Evolutionary conservation across 768 basidiomycete genomes (phyloP), one percentile per base, ranked within the genome.

Genomic region (Suillus subaureus): DNA sequence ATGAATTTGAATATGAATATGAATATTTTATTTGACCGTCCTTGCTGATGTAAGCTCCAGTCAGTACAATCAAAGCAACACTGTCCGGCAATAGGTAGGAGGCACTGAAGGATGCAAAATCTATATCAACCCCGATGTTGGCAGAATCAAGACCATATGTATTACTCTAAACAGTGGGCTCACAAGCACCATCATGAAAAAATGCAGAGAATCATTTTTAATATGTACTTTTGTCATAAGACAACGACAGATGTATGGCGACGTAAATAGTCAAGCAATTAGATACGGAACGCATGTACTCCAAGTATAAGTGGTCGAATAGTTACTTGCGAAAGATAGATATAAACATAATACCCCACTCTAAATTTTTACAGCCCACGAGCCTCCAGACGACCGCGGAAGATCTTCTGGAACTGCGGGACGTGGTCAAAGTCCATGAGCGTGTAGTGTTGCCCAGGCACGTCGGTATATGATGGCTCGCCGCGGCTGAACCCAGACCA

Each of bases 371-470:
- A 74, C 5, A 74, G 70, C 5, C 74, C 75, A 35, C 73, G 75
- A 1, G 68, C 70, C 45, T 71, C 73, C 18, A 75, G 71, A 43
- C 68, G 66, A 39, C 4, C 52, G 11, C 74, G 75, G 68, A 75
- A 74, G 52, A 75, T 68, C 65, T 73, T 74, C 52, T 74, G 73
- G 68, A 74, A 76, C 0, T 65, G 68, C 1, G 75, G 74, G 6
- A 76, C 74, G 42, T 75, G 73, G 56, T 76, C 75, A 45, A 75
- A 70, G 66, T 75, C 74, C 75, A 75, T 76, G 13, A 75, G 65
- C 1, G 74, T 76, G 62, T 74, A 75, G 62, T 75, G 74, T 18
- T 73, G 70, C 28, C 74, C 74, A 0, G 74, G 74, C 2, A 75
- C 74, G 6, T 75, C 75, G 0, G 66, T 75, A 6, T 66, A 75